phyloP scores from a whole-genome alignment of 208 protist species.

The Leishmania mexicana region DNA sequence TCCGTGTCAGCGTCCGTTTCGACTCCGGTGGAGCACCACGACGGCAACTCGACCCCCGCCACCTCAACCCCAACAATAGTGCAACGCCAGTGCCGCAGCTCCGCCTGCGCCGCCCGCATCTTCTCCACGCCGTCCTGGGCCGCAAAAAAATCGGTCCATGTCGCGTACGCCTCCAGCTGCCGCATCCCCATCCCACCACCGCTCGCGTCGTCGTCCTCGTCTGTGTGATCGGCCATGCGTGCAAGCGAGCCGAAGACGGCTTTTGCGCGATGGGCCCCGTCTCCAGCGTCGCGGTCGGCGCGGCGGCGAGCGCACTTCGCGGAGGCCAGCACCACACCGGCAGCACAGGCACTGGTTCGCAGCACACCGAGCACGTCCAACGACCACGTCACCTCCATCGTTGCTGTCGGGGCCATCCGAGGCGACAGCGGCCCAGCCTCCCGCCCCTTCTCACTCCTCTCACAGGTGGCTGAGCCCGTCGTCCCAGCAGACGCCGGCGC shows the following conservation, averaged over 20 bases:
- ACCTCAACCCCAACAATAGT: constrained; percentile 23
- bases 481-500: background rate
- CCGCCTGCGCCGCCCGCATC: constrained; percentile 4
- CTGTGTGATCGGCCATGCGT: background rate
- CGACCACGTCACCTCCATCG: constrained; percentile 22
- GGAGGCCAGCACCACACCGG: background rate
- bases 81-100: constrained; percentile 30
- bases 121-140: constrained; percentile 1
- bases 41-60: constrained; percentile 17
- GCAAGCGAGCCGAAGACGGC: background rate
- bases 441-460: background rate
- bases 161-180: constrained; percentile 22
- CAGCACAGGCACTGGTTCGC: constrained; percentile 2
- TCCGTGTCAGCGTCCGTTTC: background rate
- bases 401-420: background rate
- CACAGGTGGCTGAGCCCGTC: background rate
- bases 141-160: constrained; percentile 25
- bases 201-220: constrained; percentile 5
- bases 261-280: background rate
- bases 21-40: constrained; percentile 8
- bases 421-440: background rate
- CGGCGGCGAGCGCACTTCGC: background rate
- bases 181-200: background rate
- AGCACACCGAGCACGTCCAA: constrained; percentile 20
- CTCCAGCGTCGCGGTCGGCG: background rate